Conservation (phyloP, 2,329 filamentous ascomycete genomes). For the Talaromyces sp. region DNA sequence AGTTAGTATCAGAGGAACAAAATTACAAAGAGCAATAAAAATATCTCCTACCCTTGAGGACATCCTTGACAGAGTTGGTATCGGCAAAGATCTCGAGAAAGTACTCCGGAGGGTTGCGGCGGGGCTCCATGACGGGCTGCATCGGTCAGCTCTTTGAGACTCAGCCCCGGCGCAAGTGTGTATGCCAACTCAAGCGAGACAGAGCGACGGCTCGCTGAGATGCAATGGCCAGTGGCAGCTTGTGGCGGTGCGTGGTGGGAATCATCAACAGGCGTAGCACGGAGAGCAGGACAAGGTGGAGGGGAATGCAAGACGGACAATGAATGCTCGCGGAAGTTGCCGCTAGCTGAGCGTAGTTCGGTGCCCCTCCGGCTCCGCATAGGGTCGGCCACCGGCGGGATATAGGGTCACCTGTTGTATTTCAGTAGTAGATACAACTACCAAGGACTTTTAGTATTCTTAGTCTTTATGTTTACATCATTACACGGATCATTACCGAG, state of each 20-base stretch:
- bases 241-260: not conserved
- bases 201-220: conserved; percentile 15
- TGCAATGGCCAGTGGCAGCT: conserved; percentile 11
- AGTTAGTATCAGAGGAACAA: not conserved
- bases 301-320: not conserved
- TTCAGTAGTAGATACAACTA: not conserved
- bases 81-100: conserved; percentile 92
- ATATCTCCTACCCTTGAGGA: conserved; percentile 70
- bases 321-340: not conserved
- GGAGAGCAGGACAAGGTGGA: not conserved
- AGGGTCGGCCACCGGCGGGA: not conserved
- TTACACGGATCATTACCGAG: not conserved
- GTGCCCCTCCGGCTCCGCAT: not conserved
- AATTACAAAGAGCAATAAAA: not conserved
- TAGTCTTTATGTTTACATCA: not conserved
- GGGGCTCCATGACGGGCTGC: conserved; percentile 53
- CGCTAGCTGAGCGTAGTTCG: not conserved
- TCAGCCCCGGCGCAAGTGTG: not conserved
- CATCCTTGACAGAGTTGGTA: conserved; percentile 80
- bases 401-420: not conserved
- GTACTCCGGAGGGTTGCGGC: conserved; percentile 72
- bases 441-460: too few species aligned
- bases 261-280: not conserved
- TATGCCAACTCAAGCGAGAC: conserved; percentile 5
- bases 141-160: not conserved